A percentile compares a stretch with the other conserved stretches of the same genome.
phyloP scores from a whole-genome alignment of 352 stramenopile genomes.

The Pythium insidiosum region DNA sequence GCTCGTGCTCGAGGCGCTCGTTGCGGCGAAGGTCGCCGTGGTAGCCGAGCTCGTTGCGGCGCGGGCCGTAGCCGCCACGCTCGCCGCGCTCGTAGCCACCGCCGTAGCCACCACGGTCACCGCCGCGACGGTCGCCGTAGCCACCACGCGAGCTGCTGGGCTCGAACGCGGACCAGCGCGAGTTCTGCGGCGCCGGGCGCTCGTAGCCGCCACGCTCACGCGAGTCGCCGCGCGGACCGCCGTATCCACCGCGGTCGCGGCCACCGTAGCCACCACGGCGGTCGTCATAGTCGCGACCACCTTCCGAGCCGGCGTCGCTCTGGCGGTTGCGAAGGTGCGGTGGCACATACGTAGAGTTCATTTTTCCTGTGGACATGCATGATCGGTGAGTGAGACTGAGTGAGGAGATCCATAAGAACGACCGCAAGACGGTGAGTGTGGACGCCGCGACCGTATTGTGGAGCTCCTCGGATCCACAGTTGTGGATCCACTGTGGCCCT shows the following conservation, averaged over 20 bases:
- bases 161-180: slow-evolving; percentile 4
- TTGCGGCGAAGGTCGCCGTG: slow-evolving; percentile 92
- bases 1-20: slow-evolving; percentile 87
- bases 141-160: slow-evolving; percentile 12
- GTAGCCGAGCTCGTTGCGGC: slow-evolving; percentile 95
- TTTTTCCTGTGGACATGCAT: slow-evolving; percentile 54
- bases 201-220: slow-evolving; percentile 2
- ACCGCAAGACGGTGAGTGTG: too few relatives aligned
- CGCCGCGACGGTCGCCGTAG: slow-evolving; percentile 15
- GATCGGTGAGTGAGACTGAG: too few relatives aligned
- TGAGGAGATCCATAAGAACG: too few relatives aligned
- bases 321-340: slow-evolving; percentile 54
- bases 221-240: background rate
- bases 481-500: too few relatives aligned
- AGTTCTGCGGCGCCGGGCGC: slow-evolving; percentile 1
- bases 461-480: too few relatives aligned
- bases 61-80: slow-evolving; percentile 36
- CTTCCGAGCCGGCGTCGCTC: slow-evolving; percentile 19
- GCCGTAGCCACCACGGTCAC: slow-evolving; percentile 22
- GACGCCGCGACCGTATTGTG: too few relatives aligned
- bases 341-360: slow-evolving; percentile 67
- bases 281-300: slow-evolving; percentile 10
- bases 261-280: slow-evolving; percentile 9
- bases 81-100: slow-evolving; percentile 16
- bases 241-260: slow-evolving; percentile 15